phyloP scores from a whole-genome alignment of 176 grass and related monocot species.

The Musa acuminata region DNA sequence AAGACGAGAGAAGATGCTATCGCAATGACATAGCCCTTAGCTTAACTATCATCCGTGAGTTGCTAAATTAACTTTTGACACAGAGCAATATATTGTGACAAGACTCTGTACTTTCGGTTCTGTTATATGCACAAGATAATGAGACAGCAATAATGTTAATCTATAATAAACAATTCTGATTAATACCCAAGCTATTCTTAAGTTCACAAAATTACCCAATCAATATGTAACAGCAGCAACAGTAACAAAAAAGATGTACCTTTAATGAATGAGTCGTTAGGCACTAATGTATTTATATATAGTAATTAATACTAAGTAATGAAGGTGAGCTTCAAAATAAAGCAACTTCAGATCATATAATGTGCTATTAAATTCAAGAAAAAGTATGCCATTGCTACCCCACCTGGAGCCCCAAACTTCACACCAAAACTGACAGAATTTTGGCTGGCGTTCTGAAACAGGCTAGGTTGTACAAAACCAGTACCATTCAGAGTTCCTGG shows the following conservation, averaged over 20 bases:
- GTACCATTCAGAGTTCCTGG: conserved; percentile 20
- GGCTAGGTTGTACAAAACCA: conserved; percentile 22
- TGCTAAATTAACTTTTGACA: no score
- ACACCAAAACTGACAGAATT: conserved; percentile 35
- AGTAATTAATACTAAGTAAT: not conserved
- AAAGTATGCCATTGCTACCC: not conserved
- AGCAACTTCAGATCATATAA: not conserved
- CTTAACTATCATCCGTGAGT: no score
- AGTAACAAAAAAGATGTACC: not conserved
- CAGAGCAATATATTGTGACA: no score
- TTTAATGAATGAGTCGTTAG: not conserved
- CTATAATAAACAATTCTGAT: no score
- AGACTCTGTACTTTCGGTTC: no score
- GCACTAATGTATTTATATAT: not conserved
- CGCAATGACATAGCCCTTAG: no score
- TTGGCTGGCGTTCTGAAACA: conserved; percentile 29
- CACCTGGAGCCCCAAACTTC: conserved; percentile 47
- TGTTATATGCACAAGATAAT: no score
- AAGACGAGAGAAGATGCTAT: no score
- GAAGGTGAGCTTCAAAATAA: not conserved
- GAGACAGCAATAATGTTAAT: no score
- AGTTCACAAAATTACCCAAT: not conserved
- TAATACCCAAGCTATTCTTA: not conserved
- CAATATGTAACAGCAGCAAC: not conserved
- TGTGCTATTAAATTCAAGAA: not conserved